phyloP scores from a whole-genome alignment of 106 monocot genomes.

The Apostasia shenzhenica region DNA sequence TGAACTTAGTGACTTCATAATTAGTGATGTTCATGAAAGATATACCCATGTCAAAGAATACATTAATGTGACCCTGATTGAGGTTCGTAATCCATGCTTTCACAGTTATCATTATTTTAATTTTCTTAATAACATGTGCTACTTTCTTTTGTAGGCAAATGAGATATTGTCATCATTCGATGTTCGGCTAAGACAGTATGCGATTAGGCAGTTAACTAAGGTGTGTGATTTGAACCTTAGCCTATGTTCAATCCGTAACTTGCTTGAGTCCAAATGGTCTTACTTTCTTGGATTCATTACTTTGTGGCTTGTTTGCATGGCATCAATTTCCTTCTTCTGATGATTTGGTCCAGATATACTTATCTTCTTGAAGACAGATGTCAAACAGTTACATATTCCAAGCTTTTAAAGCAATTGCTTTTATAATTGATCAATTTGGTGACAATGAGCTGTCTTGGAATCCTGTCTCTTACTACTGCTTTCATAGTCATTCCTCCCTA shows the following conservation, averaged over 20 bases:
- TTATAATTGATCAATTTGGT: too few relatives aligned
- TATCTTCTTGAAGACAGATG: too few relatives aligned
- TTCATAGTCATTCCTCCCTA: too few relatives aligned
- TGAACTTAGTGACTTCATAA: constrained; percentile 97
- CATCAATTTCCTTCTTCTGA: too few relatives aligned
- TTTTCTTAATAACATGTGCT: not conserved
- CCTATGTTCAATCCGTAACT: not conserved
- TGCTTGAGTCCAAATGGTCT: too few relatives aligned
- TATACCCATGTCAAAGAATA: constrained; percentile 93
- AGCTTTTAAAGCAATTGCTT: too few relatives aligned
- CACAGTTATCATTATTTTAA: not conserved
- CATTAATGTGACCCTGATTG: constrained; percentile 88
- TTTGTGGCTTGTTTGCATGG: too few relatives aligned
- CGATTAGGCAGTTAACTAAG: constrained; percentile 82
- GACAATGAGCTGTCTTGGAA: too few relatives aligned
- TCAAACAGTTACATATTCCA: too few relatives aligned
- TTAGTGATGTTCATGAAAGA: constrained; percentile 77
- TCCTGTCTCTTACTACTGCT: too few relatives aligned
- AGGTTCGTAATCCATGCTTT: constrained; percentile 36
- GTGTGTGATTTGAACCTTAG: constrained; percentile 22
- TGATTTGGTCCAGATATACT: too few relatives aligned
- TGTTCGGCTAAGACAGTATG: constrained; percentile 83
- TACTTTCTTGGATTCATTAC: too few relatives aligned
- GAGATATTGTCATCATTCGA: constrained; percentile 97
- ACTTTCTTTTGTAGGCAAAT: constrained; percentile 59